These are phyloP conservation scores for Phalaenopsis hybrid DNA, from an alignment of 116 monocot genomes.

Conservation along the genomic window DNA sequence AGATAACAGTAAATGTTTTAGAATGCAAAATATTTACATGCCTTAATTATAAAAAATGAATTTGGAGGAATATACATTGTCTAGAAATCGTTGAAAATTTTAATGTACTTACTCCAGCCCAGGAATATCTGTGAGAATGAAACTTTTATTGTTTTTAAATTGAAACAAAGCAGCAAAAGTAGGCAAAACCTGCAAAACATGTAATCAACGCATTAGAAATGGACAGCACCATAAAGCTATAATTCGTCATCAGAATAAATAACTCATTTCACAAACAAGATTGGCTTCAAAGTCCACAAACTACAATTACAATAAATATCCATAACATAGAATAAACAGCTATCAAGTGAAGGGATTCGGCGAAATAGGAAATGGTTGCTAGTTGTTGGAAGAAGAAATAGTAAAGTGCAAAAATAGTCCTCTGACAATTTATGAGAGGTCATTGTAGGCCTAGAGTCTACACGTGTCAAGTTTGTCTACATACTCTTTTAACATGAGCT, in stretches of 20 bases:
- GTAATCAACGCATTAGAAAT: constrained; percentile 2
- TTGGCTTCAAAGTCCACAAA: background rate
- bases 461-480: too few relatives aligned
- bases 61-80: background rate
- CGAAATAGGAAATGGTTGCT: background rate
- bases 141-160: constrained; percentile 29
- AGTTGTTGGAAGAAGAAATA: background rate
- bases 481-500: too few relatives aligned
- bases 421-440: too few relatives aligned
- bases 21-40: background rate
- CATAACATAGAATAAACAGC: background rate
- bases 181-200: constrained; percentile 76
- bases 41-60: background rate
- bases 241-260: background rate
- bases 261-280: background rate
- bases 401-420: too few relatives aligned
- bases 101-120: constrained; percentile 49
- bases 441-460: too few relatives aligned
- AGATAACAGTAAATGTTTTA: background rate
- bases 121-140: constrained; percentile 37
- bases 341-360: background rate
- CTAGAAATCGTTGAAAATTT: background rate
- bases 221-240: background rate
- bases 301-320: background rate
- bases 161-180: constrained; percentile 74